phyloP scores from a whole-genome alignment of 1,139 yeast species.

The Taphrina flavorubra region DNA sequence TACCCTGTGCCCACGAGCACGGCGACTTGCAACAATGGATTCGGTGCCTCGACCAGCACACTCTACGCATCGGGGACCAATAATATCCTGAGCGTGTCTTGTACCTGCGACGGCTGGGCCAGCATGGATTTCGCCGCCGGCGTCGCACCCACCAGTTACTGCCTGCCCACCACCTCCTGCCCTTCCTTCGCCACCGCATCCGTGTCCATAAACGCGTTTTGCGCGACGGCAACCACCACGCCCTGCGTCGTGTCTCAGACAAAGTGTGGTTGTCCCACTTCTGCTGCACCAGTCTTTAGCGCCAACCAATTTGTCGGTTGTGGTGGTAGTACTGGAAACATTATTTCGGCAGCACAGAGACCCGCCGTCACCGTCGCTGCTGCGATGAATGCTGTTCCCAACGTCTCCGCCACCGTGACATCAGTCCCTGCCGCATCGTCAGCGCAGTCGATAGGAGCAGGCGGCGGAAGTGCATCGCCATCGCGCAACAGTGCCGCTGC shows the following conservation, averaged over 20 bases:
- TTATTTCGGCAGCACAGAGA: neutral
- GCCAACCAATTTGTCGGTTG: constrained; percentile 3
- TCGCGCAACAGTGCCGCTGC: neutral
- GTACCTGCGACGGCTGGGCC: constrained; percentile 8
- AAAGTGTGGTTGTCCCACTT: constrained; percentile 12
- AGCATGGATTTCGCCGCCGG: constrained; percentile 13
- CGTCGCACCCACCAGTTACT: constrained; percentile 12
- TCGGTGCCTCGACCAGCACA: neutral
- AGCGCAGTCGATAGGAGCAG: neutral
- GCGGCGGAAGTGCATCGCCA: neutral
- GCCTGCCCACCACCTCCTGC: constrained; percentile 8
- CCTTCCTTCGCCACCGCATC: constrained; percentile 15
- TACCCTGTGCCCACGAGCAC: constrained; percentile 3
- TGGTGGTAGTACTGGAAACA: neutral
- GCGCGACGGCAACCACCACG: constrained; percentile 1
- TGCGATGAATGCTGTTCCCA: neutral
- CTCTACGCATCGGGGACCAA: constrained; percentile 3
- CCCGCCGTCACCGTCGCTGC: neutral
- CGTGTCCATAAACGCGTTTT: constrained; percentile 1
- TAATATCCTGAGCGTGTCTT: constrained; percentile 1
- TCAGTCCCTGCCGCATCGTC: neutral
- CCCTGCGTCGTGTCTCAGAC: neutral
- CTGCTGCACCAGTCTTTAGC: neutral
- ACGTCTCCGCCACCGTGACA: neutral
- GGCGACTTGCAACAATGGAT: constrained; percentile 15